Base-by-base conservation (phyloP, 1,284 basidiomycete species). In the Ustilago curta region DNA sequence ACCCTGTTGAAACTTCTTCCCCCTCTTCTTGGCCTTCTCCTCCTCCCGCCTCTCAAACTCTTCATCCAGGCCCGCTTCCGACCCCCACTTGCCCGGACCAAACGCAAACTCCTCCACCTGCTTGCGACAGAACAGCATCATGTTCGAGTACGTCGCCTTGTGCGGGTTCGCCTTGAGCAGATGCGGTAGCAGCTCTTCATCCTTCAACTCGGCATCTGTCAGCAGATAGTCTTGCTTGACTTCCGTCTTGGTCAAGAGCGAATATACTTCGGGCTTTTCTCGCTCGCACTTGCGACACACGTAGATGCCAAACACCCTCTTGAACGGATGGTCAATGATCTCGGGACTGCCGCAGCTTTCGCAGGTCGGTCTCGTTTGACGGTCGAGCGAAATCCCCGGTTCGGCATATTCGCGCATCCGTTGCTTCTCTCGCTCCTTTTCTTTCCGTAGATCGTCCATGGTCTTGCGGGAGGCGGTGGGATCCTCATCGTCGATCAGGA, bases 91-190 rank as follows among this genome's bases (percentile, higher is more conserved):
- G 79, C 92, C 91, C 11, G 77, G 75, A 11, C 83, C 84, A 91
- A 93, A 98, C 2, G 97, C 96, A 84, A 96, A 98, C 27, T 91
- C 91, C 85, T 99, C 97, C 3, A 99, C 95, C 86, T 97, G 95
- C 79, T 88, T 91, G 25, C 97, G 91, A 8, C 98, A 88, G 86
- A 94, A 99, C 25, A 99, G 89, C 97, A 99, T 99, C 97, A 99
- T 99, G 87, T 99, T 99, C 51, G 92, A 92, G 84, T 94, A 99
- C 0, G 94, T 97, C 23, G 94, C 93, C 73, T 94, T 93, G 87
- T 99, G 95, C 2, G 97, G 97, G 83, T 99, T 99, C 4, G 94
- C 92, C 83, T 95, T 95, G 54, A 99, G 88, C 19, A 98, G 88
- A 85, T 99, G 97, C 0, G 95, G 96, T 70, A 99, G 89, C 21